Evolutionary conservation across 2,329 filamentous ascomycete species (phyloP).

Genomic region (Scedosporium dehoogii): DNA sequence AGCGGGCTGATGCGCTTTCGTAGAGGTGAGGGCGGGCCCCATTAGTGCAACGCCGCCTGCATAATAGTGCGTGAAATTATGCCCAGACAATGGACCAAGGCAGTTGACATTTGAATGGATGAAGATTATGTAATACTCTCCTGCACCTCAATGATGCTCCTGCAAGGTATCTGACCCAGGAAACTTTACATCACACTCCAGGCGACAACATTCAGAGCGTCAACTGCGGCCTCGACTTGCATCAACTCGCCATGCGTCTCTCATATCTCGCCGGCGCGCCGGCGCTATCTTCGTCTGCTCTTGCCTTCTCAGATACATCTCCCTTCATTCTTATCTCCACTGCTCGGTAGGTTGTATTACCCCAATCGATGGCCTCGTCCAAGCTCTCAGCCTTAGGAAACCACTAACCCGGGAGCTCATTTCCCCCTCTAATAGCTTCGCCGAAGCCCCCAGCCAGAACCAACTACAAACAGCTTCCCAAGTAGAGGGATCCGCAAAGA

Average conservation of each 20-base stretch:
- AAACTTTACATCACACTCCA: not conserved
- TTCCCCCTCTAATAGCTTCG: constrained; percentile 19
- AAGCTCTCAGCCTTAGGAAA: not conserved
- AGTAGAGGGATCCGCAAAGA: constrained; percentile 31
- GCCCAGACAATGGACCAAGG: too few species aligned
- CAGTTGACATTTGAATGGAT: not conserved
- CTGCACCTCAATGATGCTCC: not conserved
- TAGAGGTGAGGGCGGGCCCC: too few species aligned
- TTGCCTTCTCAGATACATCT: constrained; percentile 76
- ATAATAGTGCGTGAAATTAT: not conserved
- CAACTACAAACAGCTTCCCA: constrained; percentile 36
- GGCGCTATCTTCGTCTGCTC: constrained; percentile 46
- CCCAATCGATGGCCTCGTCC: not conserved
- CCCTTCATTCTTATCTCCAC: constrained; percentile 87
- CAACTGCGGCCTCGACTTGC: not conserved
- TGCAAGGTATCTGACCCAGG: not conserved
- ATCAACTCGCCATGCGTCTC: constrained; percentile 37
- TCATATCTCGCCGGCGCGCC: constrained; percentile 39
- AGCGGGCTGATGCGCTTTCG: not conserved
- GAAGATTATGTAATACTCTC: not conserved
- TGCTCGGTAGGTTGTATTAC: constrained; percentile 51
- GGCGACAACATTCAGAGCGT: constrained; percentile 5
- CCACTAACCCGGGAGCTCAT: constrained; percentile 13
- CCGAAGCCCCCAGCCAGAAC: constrained; percentile 20
- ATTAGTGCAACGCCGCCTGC: not conserved